Evolutionary conservation across 2,329 filamentous ascomycete genomes (phyloP), one percentile per base, ranked within the genome.

Genomic region (Sphaerulina populicola): DNA sequence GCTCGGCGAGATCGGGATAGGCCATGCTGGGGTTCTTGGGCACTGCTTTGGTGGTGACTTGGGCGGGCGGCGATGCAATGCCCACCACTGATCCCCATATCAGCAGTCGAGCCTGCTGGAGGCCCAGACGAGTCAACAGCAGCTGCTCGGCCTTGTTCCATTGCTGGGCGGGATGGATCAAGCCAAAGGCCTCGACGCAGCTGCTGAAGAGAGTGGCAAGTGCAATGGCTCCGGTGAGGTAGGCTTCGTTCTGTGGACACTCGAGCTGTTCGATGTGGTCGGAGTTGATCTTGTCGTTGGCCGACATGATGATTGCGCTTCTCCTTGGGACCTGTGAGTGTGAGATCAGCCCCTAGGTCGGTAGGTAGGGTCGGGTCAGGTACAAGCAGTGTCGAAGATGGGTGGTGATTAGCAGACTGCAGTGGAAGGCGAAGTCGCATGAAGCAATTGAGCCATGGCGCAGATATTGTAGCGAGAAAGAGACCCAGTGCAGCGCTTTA

Each of bases 1-100:
- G 71, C 49, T 72, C 63, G 39, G 67, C 67, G 3, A 71, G 64
- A 48, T 74, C 71, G 4, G 72, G 71, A 46, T 74, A 74, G 10
- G 69, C 69, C 21, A 67, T 57, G 37, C 67, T 70, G 35, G 72
- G 71, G 49, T 71, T 69, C 48, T 64, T 67, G 15, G 72, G 72
- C 29, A 74, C 68, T 59, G 72, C 72, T 49, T 69, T 68, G 41
- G 67, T 64, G 21, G 72, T 72, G 47, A 74, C 72, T 1, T 63
- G 66, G 2, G 65, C 60, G 14, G 72, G 72, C 14, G 72, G 72
- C 15, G 70, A 70, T 15, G 67, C 68, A 27, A 75, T 69, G 21
- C 72, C 72, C 9, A 74, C 65, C 4, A 69, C 68, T 58, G 73
- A 70, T n/a, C 72, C 73, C 65, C 72, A 74, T 52, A 74, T 73